Percentiles rank a stretch among this genome's conserved stretches.
Conservation (phyloP, 257 asterid species). For the Scutellaria baicalensis region DNA sequence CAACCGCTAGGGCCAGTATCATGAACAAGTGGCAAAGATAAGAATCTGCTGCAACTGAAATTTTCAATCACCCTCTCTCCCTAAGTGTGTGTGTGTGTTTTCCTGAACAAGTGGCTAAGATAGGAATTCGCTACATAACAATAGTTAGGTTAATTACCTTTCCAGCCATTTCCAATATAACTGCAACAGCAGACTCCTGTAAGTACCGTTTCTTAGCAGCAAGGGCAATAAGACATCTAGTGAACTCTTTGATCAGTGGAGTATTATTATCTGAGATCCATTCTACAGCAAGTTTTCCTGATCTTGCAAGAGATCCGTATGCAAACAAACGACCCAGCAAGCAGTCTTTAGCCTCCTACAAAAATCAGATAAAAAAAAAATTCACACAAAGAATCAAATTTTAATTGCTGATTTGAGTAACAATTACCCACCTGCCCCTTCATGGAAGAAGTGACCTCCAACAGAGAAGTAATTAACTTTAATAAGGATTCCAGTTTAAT, state of each 20-base stretch:
- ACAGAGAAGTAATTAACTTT: slow-evolving; percentile 63
- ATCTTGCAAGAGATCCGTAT: slow-evolving; percentile 92
- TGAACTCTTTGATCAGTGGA: slow-evolving; percentile 55
- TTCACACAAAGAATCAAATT: slow-evolving; percentile 10
- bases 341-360: slow-evolving; percentile 80
- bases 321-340: slow-evolving; percentile 90
- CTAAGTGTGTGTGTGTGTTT: no score
- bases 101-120: no score
- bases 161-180: slow-evolving; percentile 72
- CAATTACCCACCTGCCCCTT: slow-evolving; percentile 84
- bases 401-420: background rate
- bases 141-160: slow-evolving; percentile 41
- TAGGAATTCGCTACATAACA: background rate
- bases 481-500: slow-evolving; percentile 68
- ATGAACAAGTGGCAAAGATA: no score
- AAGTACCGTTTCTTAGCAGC: slow-evolving; percentile 83
- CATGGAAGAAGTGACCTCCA: slow-evolving; percentile 90
- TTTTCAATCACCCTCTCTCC: no score
- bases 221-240: slow-evolving; percentile 50
- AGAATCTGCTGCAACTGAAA: background rate
- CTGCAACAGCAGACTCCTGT: slow-evolving; percentile 81
- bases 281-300: slow-evolving; percentile 77
- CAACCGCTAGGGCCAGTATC: no score
- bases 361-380: slow-evolving; percentile 15
- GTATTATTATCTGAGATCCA: slow-evolving; percentile 44